Percentiles rank a stretch among this genome's conserved stretches.
Evolutionary conservation across 345 rosid genomes (phyloP).

Genomic region (Eucalyptus grandis): DNA sequence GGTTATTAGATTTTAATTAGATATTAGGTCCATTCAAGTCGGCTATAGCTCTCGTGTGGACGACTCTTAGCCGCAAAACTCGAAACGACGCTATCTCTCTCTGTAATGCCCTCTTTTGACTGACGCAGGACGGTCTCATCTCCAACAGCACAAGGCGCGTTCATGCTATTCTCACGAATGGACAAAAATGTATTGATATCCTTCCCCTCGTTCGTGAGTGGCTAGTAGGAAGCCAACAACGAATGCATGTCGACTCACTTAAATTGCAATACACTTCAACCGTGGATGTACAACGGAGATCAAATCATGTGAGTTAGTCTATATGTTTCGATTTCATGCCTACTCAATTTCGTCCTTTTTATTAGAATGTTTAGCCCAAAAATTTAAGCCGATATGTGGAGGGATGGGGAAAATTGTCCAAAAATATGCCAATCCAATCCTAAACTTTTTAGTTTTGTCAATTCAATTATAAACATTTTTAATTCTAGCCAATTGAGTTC

Average conservation of each 20-base stretch:
- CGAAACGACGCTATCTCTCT: background rate
- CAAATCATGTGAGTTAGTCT: background rate
- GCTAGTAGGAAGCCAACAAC: background rate
- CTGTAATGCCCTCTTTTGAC: background rate
- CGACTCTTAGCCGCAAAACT: background rate
- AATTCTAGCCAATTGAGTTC: too few species aligned
- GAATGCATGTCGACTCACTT: background rate
- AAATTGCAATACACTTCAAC: background rate
- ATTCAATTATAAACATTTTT: too few species aligned
- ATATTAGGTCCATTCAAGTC: background rate
- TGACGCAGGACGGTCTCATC: background rate
- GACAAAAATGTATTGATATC: background rate
- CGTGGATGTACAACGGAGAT: background rate
- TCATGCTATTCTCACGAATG: background rate
- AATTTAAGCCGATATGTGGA: background rate
- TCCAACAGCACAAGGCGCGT: background rate
- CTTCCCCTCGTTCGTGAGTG: background rate
- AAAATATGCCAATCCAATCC: too few species aligned
- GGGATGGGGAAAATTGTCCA: background rate
- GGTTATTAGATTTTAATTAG: background rate
- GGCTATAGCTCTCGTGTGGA: background rate
- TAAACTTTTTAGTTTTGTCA: too few species aligned
- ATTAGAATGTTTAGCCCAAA: background rate
- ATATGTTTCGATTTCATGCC: background rate
- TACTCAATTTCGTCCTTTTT: background rate